Evolutionary conservation across 768 basidiomycete genomes (phyloP), one percentile per base, ranked within the genome.

Genomic region (Coprinopsis strossmayeri): DNA sequence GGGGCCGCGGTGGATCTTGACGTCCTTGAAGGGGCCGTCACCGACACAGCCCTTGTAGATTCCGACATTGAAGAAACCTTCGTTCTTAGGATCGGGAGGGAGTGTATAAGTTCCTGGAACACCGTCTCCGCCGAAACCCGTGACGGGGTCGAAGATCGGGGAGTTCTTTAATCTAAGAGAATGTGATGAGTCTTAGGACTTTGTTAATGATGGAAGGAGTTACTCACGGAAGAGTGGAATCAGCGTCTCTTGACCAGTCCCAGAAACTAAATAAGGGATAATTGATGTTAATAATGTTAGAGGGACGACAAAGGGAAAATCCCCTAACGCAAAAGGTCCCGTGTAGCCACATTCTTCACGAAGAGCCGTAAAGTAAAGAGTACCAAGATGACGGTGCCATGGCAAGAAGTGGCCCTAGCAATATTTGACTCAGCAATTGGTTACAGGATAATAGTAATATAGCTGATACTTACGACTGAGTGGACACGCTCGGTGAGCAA

Each of bases 231-330:
- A 44, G 28, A 20, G 20, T 34, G 3, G 11, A 23, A 28, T 50
- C 49, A 2, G 49, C 49, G 39, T 50, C 49, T 18, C 49, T 24
- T 23, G 42, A 44, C 49, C 49, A 50, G 28, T 50, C 49, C 49
- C 49, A 50, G 35, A 50, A 50, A 10, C 49, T 50, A n/a, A n/a
- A n/a, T n/a, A n/a, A n/a, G 11, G n/a, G n/a, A n/a, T n/a, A n/a
- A n/a, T n/a, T n/a, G n/a, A n/a, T n/a, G n/a, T n/a, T n/a, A n/a
- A n/a, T n/a, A n/a, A n/a, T n/a, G n/a, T n/a, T n/a, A n/a, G n/a
- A n/a, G n/a, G n/a, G n/a, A n/a, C n/a, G n/a, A n/a, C n/a, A n/a
- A n/a, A n/a, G n/a, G n/a, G n/a, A n/a, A n/a, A n/a, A n/a, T n/a
- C n/a, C n/a, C n/a, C n/a, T n/a, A n/a, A 50, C 49, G 49, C 49